Base-by-base conservation (phyloP, 1,284 basidiomycete species). In the Irpex rosettiformis region DNA sequence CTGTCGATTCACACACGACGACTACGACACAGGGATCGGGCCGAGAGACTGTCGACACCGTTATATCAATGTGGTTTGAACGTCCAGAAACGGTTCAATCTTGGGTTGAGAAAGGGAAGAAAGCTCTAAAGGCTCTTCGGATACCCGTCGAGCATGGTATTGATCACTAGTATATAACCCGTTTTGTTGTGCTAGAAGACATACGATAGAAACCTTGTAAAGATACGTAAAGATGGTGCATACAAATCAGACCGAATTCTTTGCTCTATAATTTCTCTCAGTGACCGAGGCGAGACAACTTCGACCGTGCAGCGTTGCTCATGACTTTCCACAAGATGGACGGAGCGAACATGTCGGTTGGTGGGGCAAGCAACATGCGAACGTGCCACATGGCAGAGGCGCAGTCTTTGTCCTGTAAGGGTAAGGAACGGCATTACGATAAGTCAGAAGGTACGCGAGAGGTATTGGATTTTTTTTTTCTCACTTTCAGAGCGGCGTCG, bases 51-150 rank as follows among this genome's bases (percentile, higher is more conserved):
- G 13, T 18, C 18, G 43, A 45, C 21, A 8, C 43, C 21, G 16
- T 45, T 22, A 30, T 16, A 10, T 25, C 56, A 54, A 73, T 83
- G 68, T 90, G 88, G 87, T 89, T 84, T 61, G 79, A 84, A 49
- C 70, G 85, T 53, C 54, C 69, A 8, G 65, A 60, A 18, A 74
- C 75, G 6, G 57, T 82, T 57, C 58, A 56, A 10, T 75, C 77
- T 62, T 90, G 88, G 88, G 79, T 78, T 1, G 63, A 61, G 27
- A 69, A 72, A 24, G 88, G 88, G 2, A 72, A 77, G 21, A 64
- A 61, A 47, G 80, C 80, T n/a, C 67, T 87, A 60, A 67, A 70
- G 8, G 72, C 69, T 60, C 64, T 89, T 49, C 78, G 74, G 2
- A 81, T 90, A 43, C 70, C 74, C n/a, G 66, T 78, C 4, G 69